Conservation (phyloP, 768 basidiomycete genomes). For the Mycena polygramma region DNA sequence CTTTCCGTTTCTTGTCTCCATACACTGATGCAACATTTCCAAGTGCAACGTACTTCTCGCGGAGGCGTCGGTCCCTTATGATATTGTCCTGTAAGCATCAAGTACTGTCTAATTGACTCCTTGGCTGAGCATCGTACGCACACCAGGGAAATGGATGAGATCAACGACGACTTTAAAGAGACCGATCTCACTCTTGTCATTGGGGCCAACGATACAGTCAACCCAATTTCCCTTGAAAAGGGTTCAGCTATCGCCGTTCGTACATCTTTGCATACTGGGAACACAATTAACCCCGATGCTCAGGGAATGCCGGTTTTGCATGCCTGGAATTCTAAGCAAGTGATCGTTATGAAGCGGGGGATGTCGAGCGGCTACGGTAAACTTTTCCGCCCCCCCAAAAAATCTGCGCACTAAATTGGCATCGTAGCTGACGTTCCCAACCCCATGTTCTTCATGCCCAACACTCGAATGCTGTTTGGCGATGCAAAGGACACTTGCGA, state of each 20-base stretch:
- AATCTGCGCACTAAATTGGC: conserved; percentile 11
- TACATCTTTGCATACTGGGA: background rate
- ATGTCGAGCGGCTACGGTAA: conserved; percentile 90
- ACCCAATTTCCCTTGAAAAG: conserved; percentile 89
- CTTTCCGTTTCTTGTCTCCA: background rate
- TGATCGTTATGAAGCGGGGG: conserved; percentile 93
- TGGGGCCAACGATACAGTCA: conserved; percentile 93
- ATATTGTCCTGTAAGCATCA: conserved; percentile 50
- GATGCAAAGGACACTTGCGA: conserved; percentile 94
- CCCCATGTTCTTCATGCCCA: conserved; percentile 94
- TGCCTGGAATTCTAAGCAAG: conserved; percentile 94
- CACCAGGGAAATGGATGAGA: conserved; percentile 86
- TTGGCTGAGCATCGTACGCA: no score
- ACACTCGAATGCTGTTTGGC: conserved; percentile 92
- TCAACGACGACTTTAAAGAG: conserved; percentile 91
- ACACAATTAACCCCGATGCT: background rate
- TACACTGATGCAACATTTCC: conserved; percentile 41
- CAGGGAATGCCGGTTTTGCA: conserved; percentile 92
- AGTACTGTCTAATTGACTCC: no score
- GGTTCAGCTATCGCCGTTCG: conserved; percentile 85
- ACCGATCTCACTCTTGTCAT: conserved; percentile 94
- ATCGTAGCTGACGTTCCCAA: conserved; percentile 87
- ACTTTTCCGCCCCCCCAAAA: conserved; percentile 16
- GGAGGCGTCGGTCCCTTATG: conserved; percentile 91
- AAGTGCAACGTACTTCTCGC: conserved; percentile 92